A percentile compares a stretch with the other conserved stretches of the same genome.
Evolutionary conservation across 78 protist species (phyloP).

Genomic region (Dictyostelium brefeldianum): DNA sequence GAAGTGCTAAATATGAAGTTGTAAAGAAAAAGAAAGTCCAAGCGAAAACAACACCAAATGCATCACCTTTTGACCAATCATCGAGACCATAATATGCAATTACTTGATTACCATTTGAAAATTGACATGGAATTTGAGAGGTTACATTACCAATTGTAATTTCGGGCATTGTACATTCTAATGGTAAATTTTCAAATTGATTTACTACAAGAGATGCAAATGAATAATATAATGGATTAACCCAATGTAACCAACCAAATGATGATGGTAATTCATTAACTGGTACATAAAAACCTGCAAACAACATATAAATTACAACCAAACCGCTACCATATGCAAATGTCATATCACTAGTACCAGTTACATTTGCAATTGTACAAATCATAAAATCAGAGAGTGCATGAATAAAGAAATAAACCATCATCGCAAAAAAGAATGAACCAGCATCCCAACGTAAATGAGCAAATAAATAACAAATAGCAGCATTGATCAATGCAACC

Average conservation of each 20-base stretch:
- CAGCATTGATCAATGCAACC: conserved; percentile 10
- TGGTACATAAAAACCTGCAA: conserved; percentile 77
- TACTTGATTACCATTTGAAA: conserved; percentile 54
- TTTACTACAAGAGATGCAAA: neutral
- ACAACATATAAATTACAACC: conserved; percentile 28
- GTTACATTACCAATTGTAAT: neutral
- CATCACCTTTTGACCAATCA: conserved; percentile 12
- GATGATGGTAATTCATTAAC: conserved; percentile 31
- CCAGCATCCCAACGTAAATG: conserved; percentile 16
- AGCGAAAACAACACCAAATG: conserved; percentile 17
- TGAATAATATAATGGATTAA: conserved; percentile 31
- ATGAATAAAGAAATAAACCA: conserved; percentile 34
- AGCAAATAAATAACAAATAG: conserved; percentile 5
- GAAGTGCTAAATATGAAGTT: conserved; percentile 1
- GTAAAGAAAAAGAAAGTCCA: conserved; percentile 38
- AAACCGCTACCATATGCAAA: conserved; percentile 47
- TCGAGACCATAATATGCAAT: conserved; percentile 27
- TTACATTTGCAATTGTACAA: conserved; percentile 1
- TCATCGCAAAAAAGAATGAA: conserved; percentile 34
- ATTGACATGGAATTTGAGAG: conserved; percentile 16
- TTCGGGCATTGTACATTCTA: conserved; percentile 20
- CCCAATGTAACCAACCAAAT: conserved; percentile 61
- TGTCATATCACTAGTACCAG: conserved; percentile 29
- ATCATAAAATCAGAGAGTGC: conserved; percentile 27
- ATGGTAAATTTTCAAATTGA: conserved; percentile 31